Evolutionary conservation across 2,329 filamentous ascomycete species (phyloP).

Genomic region (Xenoacremonium recifei): DNA sequence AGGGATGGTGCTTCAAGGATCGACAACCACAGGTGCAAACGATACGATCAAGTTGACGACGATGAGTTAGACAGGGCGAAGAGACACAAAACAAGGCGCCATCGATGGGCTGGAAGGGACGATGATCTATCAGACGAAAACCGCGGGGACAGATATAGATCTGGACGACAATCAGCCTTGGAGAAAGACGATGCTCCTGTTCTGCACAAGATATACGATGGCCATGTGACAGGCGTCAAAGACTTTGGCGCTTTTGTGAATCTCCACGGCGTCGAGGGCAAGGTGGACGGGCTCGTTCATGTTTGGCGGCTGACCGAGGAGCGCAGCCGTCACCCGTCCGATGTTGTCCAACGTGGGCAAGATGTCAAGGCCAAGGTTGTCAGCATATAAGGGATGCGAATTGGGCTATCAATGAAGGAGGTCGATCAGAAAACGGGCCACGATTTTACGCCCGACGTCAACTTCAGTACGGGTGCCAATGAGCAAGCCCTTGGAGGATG

Average conservation of each 20-base stretch:
- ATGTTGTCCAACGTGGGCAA: conserved; percentile 78
- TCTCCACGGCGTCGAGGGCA: conserved; percentile 80
- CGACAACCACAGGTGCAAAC: conserved; percentile 40
- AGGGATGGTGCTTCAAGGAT: conserved; percentile 9
- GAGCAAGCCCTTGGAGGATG: conserved; percentile 73
- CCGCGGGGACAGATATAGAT: no score
- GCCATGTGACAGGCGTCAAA: conserved; percentile 86
- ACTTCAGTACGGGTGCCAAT: conserved; percentile 87
- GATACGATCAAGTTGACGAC: conserved; percentile 39
- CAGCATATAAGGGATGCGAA: conserved; percentile 76
- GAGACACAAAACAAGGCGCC: conserved; percentile 35
- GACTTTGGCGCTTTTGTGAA: conserved; percentile 97
- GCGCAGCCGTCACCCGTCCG: conserved; percentile 87
- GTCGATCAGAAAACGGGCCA: conserved; percentile 86
- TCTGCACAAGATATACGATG: conserved; percentile 84
- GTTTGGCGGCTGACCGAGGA: conserved; percentile 84
- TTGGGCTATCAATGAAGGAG: conserved; percentile 95
- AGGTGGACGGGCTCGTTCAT: conserved; percentile 90
- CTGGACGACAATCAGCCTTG: no score
- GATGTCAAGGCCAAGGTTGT: conserved; percentile 89
- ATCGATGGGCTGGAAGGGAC: conserved; percentile 45
- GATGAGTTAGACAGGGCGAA: conserved; percentile 37
- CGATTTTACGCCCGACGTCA: conserved; percentile 75
- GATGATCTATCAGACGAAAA: no score
- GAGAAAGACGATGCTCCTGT: conserved; percentile 82